Evolutionary conservation across 106 monocot genomes (phyloP), one percentile per base, ranked within the genome.

Genomic region (Dioscorea zingiberensis): DNA sequence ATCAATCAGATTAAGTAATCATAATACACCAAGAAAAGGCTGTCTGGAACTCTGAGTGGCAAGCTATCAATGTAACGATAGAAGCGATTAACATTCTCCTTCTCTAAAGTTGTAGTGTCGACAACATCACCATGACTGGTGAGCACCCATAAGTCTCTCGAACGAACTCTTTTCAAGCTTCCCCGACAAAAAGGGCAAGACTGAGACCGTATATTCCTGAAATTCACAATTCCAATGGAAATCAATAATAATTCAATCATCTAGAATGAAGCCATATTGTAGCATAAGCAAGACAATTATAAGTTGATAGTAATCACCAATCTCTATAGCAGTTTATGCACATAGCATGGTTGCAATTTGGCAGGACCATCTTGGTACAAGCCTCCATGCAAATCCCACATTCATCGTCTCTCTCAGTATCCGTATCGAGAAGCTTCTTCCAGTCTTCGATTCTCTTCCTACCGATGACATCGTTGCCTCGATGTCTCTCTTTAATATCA

Each of bases 271-370:
- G 21, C 7, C 2, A 63, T 45, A 30, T 8, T 27, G 17, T 47
- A 47, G 13, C 18, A 30, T 5, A 61, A 30, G 27, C 16, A 61
- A 61, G 8, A 54, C 10, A 18, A 8, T 54, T 54, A 54, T 3
- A 18, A 54, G 3, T 30, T 61, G 27, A 61, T 18, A 61, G 4
- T 5, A 27, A 3, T 59, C 75, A 97, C 97, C 97, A 97, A 62
- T 92, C 97, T 46, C 77, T 83, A 26, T 81, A 97, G 66, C 91
- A 97, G 58, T 92, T 97, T 62, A 97, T 86, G 76, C 88, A 92
- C 91, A 97, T 97, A 0, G 85, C 92, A 74, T 97, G 97, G 67
- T 81, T 92, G 86, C 91, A 97, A 49, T 71, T 88, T 1, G 97
- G 97, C 7, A 97, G 69, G 15, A 91, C 87, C 74, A 91, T 95